A percentile compares a stretch with the other conserved stretches of the same genome.
Conservation (phyloP, 164 flowering plant genomes). For the Annona cherimola region DNA sequence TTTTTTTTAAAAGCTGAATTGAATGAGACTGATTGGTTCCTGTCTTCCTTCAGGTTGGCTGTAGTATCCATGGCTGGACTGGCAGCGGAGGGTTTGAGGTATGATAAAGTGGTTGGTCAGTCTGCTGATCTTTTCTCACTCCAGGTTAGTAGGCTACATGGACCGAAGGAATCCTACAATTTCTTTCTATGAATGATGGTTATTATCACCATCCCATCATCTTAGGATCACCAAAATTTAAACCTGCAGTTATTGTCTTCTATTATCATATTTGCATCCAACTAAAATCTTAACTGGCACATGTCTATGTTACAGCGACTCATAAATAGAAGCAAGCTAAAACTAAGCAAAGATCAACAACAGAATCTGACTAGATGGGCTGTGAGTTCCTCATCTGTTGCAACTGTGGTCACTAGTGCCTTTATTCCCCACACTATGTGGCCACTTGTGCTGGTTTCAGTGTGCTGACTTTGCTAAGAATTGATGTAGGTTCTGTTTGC, state of each 20-base stretch:
- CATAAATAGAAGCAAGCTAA: slow-evolving; percentile 83
- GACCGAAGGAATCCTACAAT: neutral
- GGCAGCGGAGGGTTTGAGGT: slow-evolving; percentile 87
- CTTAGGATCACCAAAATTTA: neutral
- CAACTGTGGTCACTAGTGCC: neutral
- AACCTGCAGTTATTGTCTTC: neutral
- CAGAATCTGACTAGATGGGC: slow-evolving; percentile 99
- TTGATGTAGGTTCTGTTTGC: slow-evolving; percentile 68
- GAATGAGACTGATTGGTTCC: neutral
- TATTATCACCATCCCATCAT: neutral
- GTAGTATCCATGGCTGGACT: slow-evolving; percentile 97
- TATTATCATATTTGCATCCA: neutral
- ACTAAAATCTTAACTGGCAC: neutral
- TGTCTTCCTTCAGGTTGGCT: slow-evolving; percentile 50
- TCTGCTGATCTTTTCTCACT: slow-evolving; percentile 95
- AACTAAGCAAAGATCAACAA: slow-evolving; percentile 80
- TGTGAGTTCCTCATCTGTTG: slow-evolving; percentile 40
- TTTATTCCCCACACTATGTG: neutral
- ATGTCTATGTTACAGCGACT: slow-evolving; percentile 46
- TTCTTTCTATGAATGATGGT: neutral
- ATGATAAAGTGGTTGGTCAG: slow-evolving; percentile 92
- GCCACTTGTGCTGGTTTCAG: neutral
- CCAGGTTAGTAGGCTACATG: slow-evolving; percentile 49
- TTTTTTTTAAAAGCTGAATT: too few relatives aligned
- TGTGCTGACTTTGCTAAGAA: neutral